Percentiles rank a stretch among this genome's conserved stretches.
Evolutionary conservation across 345 rosid genomes (phyloP).

Genomic region (Arabidopsis suecica): DNA sequence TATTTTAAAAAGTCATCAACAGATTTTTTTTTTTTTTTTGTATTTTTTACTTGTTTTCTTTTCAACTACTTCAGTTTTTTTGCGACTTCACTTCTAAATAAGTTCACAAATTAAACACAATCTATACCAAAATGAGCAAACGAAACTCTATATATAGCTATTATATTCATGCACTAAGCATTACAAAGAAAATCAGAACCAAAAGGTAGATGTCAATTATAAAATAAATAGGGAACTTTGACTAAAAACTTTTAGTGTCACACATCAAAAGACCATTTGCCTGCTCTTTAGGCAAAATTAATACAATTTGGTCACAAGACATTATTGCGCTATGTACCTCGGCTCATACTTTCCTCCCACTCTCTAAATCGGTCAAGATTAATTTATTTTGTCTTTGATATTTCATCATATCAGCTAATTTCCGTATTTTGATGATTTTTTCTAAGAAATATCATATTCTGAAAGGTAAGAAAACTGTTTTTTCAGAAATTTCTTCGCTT

Average conservation of each 20-base stretch:
- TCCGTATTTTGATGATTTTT: neutral
- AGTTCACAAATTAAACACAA: neutral
- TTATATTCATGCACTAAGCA: neutral
- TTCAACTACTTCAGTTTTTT: neutral
- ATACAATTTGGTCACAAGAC: conserved; percentile 8
- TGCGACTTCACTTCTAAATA: neutral
- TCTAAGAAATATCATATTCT: neutral
- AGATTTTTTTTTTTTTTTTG: too few species aligned
- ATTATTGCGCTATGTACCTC: conserved; percentile 20
- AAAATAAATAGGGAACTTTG: conserved; percentile 19
- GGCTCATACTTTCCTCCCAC: neutral
- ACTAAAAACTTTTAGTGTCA: conserved; percentile 7
- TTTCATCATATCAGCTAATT: neutral
- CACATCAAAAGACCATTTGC: conserved; percentile 17
- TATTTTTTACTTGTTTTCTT: too few species aligned
- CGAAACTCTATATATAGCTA: too few species aligned
- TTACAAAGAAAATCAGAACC: neutral
- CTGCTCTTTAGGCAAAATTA: conserved; percentile 31
- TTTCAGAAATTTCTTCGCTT: neutral
- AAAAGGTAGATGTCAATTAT: conserved; percentile 20
- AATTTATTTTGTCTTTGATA: neutral
- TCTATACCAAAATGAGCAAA: neutral
- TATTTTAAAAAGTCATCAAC: too few species aligned
- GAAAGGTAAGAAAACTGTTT: neutral
- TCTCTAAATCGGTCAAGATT: neutral